Percentiles rank a stretch among this genome's conserved stretches.
These are phyloP conservation scores for Amaranthus tricolor DNA, from an alignment of 179 eudicot genomes.

Conservation along the genomic window DNA sequence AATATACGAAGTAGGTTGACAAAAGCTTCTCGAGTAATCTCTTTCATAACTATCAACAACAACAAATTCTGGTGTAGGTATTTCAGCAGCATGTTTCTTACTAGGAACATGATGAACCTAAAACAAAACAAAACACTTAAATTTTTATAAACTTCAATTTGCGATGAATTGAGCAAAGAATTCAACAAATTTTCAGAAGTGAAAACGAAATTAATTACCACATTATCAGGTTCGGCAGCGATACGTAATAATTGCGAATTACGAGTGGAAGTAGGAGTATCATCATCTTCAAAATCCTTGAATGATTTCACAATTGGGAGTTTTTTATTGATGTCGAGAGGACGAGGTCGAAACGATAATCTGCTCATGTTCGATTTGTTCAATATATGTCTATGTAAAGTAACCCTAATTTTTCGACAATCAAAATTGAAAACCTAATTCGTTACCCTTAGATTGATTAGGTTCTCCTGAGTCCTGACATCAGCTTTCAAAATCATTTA, in stretches of 20 bases:
- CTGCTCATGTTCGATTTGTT: constrained; percentile 59
- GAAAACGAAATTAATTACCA: constrained; percentile 38
- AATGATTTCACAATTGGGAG: constrained; percentile 86
- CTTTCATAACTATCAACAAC: constrained; percentile 82
- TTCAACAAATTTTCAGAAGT: not conserved
- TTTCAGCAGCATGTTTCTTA: constrained; percentile 77
- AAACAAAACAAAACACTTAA: not conserved
- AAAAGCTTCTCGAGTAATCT: constrained; percentile 68
- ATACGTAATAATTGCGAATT: constrained; percentile 77
- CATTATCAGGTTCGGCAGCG: constrained; percentile 69
- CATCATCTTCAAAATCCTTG: constrained; percentile 95
- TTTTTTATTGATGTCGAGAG: constrained; percentile 93
- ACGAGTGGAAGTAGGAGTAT: constrained; percentile 68
- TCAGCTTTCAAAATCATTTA: too few relatives aligned
- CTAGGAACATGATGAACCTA: constrained; percentile 59
- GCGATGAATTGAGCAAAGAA: not conserved
- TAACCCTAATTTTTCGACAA: not conserved
- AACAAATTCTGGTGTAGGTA: constrained; percentile 69
- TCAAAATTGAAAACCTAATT: constrained; percentile 7
- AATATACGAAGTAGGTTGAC: constrained; percentile 73
- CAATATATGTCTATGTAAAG: not conserved
- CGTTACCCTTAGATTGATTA: not conserved
- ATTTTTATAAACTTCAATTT: not conserved
- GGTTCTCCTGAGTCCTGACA: too few relatives aligned
- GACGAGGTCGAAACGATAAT: constrained; percentile 89